Evolutionary conservation across 495 filamentous ascomycete species (phyloP).

Genomic region (Podospora conica): DNA sequence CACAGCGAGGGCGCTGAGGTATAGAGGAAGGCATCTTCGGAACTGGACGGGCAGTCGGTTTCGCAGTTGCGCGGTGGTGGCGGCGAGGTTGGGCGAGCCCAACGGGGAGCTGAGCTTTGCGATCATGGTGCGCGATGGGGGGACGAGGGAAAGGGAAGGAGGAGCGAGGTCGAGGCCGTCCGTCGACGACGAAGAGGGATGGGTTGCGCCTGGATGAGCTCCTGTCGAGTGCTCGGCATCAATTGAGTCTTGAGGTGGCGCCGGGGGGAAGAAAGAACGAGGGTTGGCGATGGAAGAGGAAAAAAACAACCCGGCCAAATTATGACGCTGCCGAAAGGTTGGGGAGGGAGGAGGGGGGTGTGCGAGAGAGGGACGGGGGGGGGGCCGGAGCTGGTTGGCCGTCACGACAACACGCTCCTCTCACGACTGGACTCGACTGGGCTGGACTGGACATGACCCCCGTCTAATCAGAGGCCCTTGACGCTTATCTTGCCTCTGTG

Average conservation of each 20-base stretch:
- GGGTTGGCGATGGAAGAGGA: not conserved
- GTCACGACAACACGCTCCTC: not conserved
- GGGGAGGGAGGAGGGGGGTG: constrained; percentile 1
- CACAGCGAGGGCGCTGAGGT: constrained; percentile 29
- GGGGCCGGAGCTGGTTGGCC: not conserved
- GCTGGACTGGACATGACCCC: not conserved
- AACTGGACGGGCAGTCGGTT: constrained; percentile 34
- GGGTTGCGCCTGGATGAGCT: not conserved
- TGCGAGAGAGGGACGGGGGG: not conserved
- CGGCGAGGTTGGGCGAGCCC: constrained; percentile 32
- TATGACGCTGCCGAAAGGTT: not conserved
- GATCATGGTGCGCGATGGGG: constrained; percentile 27
- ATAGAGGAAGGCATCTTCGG: constrained; percentile 30
- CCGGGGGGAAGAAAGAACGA: not conserved
- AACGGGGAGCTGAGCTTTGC: constrained; percentile 33
- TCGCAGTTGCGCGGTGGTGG: constrained; percentile 31
- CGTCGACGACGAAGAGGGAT: not conserved
- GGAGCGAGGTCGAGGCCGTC: not conserved
- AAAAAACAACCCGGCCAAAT: not conserved
- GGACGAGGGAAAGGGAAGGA: not conserved
- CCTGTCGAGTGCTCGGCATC: constrained; percentile 9
- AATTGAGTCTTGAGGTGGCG: constrained; percentile 1
- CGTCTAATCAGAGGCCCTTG: constrained; percentile 4
- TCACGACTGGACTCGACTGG: too few relatives aligned
- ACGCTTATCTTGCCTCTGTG: not conserved